Base-by-base conservation (phyloP, 805 yeast genomes). In the Diddensiella santjacobensis region DNA sequence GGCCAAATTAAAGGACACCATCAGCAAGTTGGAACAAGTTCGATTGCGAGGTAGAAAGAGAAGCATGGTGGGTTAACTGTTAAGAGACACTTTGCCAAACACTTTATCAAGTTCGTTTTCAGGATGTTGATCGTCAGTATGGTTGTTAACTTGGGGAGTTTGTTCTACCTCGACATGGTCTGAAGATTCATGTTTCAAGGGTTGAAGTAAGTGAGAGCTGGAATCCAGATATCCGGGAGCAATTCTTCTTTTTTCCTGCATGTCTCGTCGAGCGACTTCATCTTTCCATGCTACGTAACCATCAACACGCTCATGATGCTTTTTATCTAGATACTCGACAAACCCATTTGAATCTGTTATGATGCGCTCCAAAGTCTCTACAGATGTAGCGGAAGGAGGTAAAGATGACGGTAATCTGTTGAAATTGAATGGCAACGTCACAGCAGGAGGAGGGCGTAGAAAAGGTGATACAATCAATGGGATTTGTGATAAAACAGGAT, bases 41-140 rank as follows among this genome's bases (percentile, higher is more conserved):
- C 73, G 98, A 59, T 65, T 84, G 70, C 79, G 99, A 62, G 99
- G 99, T 1, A 76, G 99, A 57, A 93, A 93, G 76, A 78, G 99
- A 66, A 84, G 95, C 50, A 87, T 91, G 96, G 69, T 90, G 42
- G 99, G 99, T 15, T 83, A 58, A 42, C 24, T 36, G 18, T 44
- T 35, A 23, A 54, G 18, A 5, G 46, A 37, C n/a, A 55, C 57
- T 23, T 42, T 52, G 18, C 59, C 62, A 44, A 64, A 52, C 6
- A 54, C 67, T 23, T 55, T 47, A 23, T 62, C 64, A 4, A 62
- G 51, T 20, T 61, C 60, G 37, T 53, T 39, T n/a, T 42, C 42
- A 1, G 35, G 44, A 4, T 33, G 19, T 44, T 39, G 23, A 48
- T 31, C n/a, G 10, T n/a, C 33, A 4, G 18, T 31, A 8, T 26